Evolutionary conservation across 140 eudicot species (phyloP).

Genomic region (Oenanthe javanica): DNA sequence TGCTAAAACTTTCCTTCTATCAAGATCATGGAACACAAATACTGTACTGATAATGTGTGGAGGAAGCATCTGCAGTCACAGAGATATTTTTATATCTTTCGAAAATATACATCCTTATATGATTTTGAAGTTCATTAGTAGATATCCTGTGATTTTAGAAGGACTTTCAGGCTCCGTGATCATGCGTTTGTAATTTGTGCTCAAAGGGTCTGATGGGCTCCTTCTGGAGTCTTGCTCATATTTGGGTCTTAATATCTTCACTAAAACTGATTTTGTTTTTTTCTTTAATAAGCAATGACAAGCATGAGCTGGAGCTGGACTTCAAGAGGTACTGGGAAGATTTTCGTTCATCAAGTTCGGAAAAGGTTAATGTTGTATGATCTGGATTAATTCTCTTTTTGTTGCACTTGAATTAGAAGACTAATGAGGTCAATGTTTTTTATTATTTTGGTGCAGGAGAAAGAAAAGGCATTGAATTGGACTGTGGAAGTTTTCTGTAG

Average conservation of each 20-base stretch:
- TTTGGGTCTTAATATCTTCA: neutral
- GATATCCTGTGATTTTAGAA: neutral
- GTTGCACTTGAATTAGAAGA: neutral
- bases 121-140: neutral
- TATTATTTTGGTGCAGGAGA: conserved; percentile 59
- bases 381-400: neutral
- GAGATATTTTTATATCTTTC: neutral
- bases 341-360: conserved; percentile 81
- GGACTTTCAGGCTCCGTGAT: neutral
- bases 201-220: conserved; percentile 1
- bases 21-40: neutral
- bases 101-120: neutral
- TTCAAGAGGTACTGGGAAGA: conserved; percentile 98
- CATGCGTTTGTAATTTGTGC: neutral
- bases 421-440: conserved; percentile 17
- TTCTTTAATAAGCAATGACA: conserved; percentile 52
- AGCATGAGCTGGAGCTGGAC: conserved; percentile 79
- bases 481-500: conserved; percentile 92
- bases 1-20: neutral
- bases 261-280: neutral
- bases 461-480: conserved; percentile 83
- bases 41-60: neutral
- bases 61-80: neutral
- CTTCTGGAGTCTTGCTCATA: conserved; percentile 1
- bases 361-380: conserved; percentile 45